phyloP scores from a whole-genome alignment of 2,329 filamentous ascomycete genomes.

The Colletotrichum liriopes region DNA sequence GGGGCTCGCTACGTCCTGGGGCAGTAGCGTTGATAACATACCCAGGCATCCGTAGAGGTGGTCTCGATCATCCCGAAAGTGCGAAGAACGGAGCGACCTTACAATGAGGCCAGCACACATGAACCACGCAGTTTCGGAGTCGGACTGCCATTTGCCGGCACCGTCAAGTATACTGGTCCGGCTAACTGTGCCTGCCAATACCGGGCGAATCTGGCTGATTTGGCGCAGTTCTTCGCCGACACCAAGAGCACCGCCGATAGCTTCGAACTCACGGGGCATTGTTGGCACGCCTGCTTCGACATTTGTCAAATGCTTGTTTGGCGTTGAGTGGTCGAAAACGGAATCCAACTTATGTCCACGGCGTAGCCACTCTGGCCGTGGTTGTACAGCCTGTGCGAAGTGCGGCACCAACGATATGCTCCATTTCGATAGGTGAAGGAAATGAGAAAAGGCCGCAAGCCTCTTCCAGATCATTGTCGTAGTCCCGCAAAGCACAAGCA shows the following conservation, averaged over 20 bases:
- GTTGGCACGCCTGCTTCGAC: too few species aligned
- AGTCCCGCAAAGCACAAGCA: constrained; percentile 39
- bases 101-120: constrained; percentile 5
- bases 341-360: too few species aligned
- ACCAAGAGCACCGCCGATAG: neutral
- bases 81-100: constrained; percentile 33
- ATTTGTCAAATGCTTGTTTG: too few species aligned
- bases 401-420: neutral
- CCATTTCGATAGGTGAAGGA: neutral
- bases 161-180: neutral
- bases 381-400: too few species aligned
- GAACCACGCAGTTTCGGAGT: neutral
- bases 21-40: constrained; percentile 20
- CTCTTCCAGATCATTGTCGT: constrained; percentile 29
- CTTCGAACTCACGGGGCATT: neutral
- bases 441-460: constrained; percentile 7
- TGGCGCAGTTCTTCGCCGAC: neutral
- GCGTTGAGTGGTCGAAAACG: too few species aligned
- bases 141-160: neutral
- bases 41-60: constrained; percentile 43
- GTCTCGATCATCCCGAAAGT: constrained; percentile 42
- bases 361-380: too few species aligned
- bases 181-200: neutral
- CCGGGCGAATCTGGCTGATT: neutral
- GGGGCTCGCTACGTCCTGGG: neutral